Conservation (phyloP, 352 stramenopile species). For the Globisporangium canariense region DNA sequence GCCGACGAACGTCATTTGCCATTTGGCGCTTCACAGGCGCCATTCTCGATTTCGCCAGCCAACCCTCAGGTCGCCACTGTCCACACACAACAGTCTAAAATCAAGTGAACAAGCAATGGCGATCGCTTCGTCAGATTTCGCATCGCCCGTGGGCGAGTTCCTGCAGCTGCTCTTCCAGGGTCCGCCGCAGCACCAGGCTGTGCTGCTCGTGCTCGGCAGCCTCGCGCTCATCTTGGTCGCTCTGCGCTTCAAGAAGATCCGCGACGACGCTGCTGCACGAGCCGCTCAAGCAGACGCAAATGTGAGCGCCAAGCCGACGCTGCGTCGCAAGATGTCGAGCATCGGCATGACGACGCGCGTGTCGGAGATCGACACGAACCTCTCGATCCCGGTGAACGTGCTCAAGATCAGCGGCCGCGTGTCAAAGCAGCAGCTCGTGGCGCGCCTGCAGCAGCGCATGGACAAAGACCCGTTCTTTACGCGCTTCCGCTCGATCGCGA, state of each 20-base stretch:
- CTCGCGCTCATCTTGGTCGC: constrained; percentile 18
- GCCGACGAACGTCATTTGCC: neutral
- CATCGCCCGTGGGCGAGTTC: constrained; percentile 3
- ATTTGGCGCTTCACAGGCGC: neutral
- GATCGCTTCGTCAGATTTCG: neutral
- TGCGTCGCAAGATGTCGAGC: constrained; percentile 58
- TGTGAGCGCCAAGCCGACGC: constrained; percentile 22
- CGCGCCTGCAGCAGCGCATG: constrained; percentile 50
- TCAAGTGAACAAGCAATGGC: neutral
- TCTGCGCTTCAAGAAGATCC: constrained; percentile 13
- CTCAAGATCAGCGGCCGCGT: constrained; percentile 52
- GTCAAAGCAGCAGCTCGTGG: constrained; percentile 38
- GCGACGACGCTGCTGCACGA: neutral
- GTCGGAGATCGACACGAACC: constrained; percentile 70
- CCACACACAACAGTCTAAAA: neutral
- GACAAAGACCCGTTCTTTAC: constrained; percentile 56
- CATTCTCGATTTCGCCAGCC: constrained; percentile 3
- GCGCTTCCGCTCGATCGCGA: constrained; percentile 66
- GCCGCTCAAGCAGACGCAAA: constrained; percentile 13
- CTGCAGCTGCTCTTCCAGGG: constrained; percentile 15
- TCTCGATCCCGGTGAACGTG: constrained; percentile 72
- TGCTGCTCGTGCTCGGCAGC: constrained; percentile 18
- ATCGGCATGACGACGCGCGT: constrained; percentile 71
- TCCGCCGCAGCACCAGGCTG: constrained; percentile 16
- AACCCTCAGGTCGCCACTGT: neutral